These are phyloP conservation scores for Capsicum chinense DNA, from an alignment of 257 asterid genomes.

Conservation along the genomic window DNA sequence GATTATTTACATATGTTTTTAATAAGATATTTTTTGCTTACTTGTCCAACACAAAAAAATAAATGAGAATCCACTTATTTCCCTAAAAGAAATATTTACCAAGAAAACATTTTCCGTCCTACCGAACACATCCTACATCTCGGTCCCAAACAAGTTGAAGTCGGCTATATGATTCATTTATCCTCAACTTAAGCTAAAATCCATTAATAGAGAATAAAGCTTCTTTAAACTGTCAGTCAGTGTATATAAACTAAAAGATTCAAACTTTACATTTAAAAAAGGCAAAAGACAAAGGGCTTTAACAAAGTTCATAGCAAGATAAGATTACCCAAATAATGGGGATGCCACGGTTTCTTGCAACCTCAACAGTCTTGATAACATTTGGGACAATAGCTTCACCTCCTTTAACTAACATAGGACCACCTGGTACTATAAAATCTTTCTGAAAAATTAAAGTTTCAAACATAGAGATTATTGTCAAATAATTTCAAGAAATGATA, in stretches of 20 bases:
- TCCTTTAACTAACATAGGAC: slow-evolving; percentile 66
- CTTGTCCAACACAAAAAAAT: too few relatives aligned
- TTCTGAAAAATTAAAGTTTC: slow-evolving; percentile 48
- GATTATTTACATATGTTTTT: too few relatives aligned
- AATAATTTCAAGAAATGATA: too few relatives aligned
- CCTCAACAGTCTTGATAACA: slow-evolving; percentile 68
- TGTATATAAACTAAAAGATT: not conserved
- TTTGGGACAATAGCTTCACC: slow-evolving; percentile 72
- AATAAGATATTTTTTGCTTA: too few relatives aligned
- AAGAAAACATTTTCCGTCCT: too few relatives aligned
- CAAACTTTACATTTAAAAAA: not conserved
- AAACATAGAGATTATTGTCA: not conserved
- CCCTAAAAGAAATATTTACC: too few relatives aligned
- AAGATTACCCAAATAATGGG: slow-evolving; percentile 76
- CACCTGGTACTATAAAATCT: slow-evolving; percentile 71
- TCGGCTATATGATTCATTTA: not conserved
- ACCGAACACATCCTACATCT: not conserved
- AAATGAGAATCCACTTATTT: too few relatives aligned
- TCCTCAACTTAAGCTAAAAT: not conserved
- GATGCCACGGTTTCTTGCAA: slow-evolving; percentile 69
- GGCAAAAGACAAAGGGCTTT: not conserved
- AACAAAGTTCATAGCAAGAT: not conserved
- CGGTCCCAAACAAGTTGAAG: not conserved
- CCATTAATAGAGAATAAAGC: not conserved
- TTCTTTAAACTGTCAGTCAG: not conserved